Evolutionary conservation across 306 rosid species (phyloP).

Genomic region (Rosa lucieae): DNA sequence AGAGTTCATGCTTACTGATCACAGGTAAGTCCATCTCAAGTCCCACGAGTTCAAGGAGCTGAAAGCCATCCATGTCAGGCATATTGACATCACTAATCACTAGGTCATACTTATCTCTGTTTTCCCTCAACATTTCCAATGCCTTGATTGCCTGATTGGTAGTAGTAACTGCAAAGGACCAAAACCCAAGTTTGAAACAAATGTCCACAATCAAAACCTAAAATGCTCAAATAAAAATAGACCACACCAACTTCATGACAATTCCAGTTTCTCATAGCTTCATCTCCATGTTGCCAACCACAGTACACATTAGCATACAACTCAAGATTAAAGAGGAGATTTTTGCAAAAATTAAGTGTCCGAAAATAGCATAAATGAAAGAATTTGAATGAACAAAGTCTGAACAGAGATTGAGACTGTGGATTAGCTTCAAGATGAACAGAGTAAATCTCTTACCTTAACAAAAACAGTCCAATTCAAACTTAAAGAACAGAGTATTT

Average conservation of each 20-base stretch:
- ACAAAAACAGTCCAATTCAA: not conserved
- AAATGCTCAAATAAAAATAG: not conserved
- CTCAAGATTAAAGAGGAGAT: not conserved
- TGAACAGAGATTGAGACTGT: not conserved
- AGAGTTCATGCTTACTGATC: slow-evolving; percentile 57
- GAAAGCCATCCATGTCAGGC: slow-evolving; percentile 93
- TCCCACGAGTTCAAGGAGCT: slow-evolving; percentile 78
- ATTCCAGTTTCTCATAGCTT: not conserved
- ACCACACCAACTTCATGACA: not conserved
- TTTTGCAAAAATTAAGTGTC: not conserved
- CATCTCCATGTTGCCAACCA: not conserved
- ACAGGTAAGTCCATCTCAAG: slow-evolving; percentile 93
- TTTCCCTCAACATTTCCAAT: slow-evolving; percentile 64
- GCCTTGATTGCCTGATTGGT: slow-evolving; percentile 67
- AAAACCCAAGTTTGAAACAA: slow-evolving; percentile 6
- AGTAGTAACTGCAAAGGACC: slow-evolving; percentile 61
- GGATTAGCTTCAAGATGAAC: not conserved
- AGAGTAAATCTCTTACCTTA: not conserved
- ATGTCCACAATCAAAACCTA: slow-evolving; percentile 11
- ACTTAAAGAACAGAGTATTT: not conserved
- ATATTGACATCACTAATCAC: slow-evolving; percentile 84
- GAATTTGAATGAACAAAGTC: not conserved
- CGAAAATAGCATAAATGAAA: not conserved
- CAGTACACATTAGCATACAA: not conserved
- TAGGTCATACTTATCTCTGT: slow-evolving; percentile 62